Conservation (phyloP, 2,329 filamentous ascomycete genomes). For the Ceratocystis lukuohia region DNA sequence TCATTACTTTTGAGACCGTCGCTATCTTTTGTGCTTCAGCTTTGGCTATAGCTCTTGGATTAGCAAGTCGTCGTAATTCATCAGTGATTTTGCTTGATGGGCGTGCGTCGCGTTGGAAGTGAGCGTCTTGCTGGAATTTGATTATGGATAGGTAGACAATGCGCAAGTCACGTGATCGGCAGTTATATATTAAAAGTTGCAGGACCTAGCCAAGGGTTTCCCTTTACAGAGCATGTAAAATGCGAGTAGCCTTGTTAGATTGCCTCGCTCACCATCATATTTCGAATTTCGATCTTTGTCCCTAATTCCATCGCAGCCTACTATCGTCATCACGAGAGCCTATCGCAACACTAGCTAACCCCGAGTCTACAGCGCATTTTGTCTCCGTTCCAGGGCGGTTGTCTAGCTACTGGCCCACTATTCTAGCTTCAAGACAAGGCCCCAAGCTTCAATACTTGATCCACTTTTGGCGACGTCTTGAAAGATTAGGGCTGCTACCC, state of each 20-base stretch:
- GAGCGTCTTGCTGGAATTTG: not conserved
- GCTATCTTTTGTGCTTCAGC: not conserved
- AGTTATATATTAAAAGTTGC: not conserved
- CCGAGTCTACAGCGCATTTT: not conserved
- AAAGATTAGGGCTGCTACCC: not conserved
- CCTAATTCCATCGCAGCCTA: no score
- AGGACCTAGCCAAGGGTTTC: not conserved
- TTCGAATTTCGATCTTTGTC: no score
- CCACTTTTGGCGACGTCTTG: constrained; percentile 1
- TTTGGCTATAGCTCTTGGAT: not conserved
- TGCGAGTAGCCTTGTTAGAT: no score
- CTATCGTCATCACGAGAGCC: not conserved
- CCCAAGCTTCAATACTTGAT: not conserved
- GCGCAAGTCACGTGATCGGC: not conserved
- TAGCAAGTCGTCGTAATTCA: constrained; percentile 4
- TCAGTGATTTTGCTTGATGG: not conserved
- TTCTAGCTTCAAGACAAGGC: not conserved
- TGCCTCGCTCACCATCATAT: no score
- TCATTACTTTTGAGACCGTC: not conserved
- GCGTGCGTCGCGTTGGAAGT: not conserved
- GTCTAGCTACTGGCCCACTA: not conserved
- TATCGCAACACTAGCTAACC: not conserved
- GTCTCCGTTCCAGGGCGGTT: not conserved
- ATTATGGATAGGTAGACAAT: not conserved
- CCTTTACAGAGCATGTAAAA: no score